Base-by-base conservation (phyloP, 192 early-diverging fungal genomes). In the Phlyctochytrium bullatum region DNA sequence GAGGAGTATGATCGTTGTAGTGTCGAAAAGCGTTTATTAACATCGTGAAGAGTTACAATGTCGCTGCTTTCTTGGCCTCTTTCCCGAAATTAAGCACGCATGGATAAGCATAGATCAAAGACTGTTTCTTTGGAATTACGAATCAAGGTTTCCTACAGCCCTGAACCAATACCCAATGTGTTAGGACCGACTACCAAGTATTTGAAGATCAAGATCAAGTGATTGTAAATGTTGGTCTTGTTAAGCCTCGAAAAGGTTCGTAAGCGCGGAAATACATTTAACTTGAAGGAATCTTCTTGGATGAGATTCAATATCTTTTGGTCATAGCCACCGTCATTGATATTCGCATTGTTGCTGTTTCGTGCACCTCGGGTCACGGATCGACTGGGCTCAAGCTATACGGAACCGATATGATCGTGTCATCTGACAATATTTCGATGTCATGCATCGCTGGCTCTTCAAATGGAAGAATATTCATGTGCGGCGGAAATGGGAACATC, bases 21-120 rank as follows among this genome's bases (percentile, higher is more conserved):
- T 28, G 4, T 20, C 32, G 20, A 6, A 24, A 17, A 25, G 27
- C 2, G 20, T 58, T 34, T 51, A 4, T 17, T 51, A 20, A 36
- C 36, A 25, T 29, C 36, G 27, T 2, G 17, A 57, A 80, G 78
- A 81, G 25, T 78, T 92, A 0, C 82, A 91, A 73, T 90, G 85
- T 64, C 83, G 86, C 56, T 88, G 87, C 65, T 95, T 92, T 73
- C 90, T 94, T 85, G 96, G 96, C 0, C 73, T 98, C 24, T 93
- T 93, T 34, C 91, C 94, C 14, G 92, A 94, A 64, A 90, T 98
- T 59, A 78, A 90, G 56, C 88, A 90, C 25, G 94, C 89, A 17
- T 98, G 94, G 91, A 91, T 97, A 36, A 92, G 91, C 0, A 89
- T 98, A 53, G 93, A 93, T 75, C 87, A 93, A 71, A 79, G 86